These are phyloP conservation scores for Podaxis pistillaris DNA, from an alignment of 768 basidiomycete species.

Conservation along the genomic window DNA sequence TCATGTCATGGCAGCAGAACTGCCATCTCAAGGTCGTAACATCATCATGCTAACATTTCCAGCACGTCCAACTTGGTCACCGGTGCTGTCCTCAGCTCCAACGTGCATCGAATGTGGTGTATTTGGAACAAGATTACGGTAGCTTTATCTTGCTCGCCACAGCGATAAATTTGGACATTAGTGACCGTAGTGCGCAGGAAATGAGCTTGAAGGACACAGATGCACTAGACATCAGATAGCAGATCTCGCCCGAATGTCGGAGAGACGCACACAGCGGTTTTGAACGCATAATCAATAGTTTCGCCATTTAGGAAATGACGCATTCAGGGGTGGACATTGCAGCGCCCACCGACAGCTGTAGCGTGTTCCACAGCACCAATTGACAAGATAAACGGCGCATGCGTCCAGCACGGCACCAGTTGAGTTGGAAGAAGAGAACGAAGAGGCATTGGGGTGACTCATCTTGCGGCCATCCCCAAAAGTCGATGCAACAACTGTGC, in stretches of 20 bases:
- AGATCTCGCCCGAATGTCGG: neutral
- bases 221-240: neutral
- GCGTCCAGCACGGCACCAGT: neutral
- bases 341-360: neutral
- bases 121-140: neutral
- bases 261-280: neutral
- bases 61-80: neutral
- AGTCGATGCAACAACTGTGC: neutral
- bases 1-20: neutral
- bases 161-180: slow-evolving; percentile 5
- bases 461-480: slow-evolving; percentile 9
- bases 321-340: slow-evolving; percentile 5
- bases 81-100: neutral
- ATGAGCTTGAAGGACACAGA: neutral
- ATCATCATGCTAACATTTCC: neutral
- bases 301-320: slow-evolving; percentile 6
- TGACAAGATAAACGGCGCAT: neutral
- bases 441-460: slow-evolving; percentile 6
- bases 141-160: neutral
- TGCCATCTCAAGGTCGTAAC: neutral
- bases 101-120: neutral
- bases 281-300: neutral
- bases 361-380: neutral
- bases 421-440: slow-evolving; percentile 8
- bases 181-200: neutral